Conservation (phyloP, 495 filamentous ascomycete genomes). For the Thermothielavioides terrestris region DNA sequence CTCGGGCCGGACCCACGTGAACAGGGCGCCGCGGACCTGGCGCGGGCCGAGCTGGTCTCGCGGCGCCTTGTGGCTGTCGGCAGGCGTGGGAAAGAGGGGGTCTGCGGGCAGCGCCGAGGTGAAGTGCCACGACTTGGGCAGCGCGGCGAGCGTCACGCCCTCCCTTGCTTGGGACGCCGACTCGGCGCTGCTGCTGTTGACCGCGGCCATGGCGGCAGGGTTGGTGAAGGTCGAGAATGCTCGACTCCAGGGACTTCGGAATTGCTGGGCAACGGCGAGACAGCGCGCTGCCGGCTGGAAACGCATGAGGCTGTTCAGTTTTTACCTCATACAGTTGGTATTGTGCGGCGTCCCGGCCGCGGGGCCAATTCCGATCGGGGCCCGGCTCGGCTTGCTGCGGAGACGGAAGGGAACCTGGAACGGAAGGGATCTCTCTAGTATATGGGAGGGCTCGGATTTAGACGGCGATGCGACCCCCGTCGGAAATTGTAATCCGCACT, state of each 20-base stretch:
- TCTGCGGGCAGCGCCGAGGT: constrained; percentile 73
- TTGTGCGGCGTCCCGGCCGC: neutral
- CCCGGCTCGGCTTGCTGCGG: constrained; percentile 10
- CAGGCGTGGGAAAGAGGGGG: constrained; percentile 68
- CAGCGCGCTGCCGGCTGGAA: constrained; percentile 24
- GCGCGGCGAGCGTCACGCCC: constrained; percentile 48
- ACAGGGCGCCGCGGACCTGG: constrained; percentile 75
- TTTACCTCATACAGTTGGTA: neutral
- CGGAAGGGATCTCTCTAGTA: no score
- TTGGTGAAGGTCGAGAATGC: constrained; percentile 8
- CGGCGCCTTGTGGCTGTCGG: constrained; percentile 67
- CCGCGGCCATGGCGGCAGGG: constrained; percentile 11
- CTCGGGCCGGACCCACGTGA: constrained; percentile 84
- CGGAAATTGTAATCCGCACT: no score
- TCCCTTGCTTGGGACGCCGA: neutral
- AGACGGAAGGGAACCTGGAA: neutral
- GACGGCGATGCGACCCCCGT: no score
- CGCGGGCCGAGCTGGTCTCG: constrained; percentile 69
- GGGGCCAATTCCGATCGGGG: constrained; percentile 7
- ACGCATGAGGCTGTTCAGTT: constrained; percentile 16
- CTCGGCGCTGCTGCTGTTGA: constrained; percentile 11
- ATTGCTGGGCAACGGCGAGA: constrained; percentile 22
- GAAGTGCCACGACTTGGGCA: constrained; percentile 83
- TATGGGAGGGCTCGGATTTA: no score
- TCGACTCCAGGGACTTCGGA: constrained; percentile 11